Conservation (phyloP, 106 monocot genomes). For the Dendrobium huoshanense region DNA sequence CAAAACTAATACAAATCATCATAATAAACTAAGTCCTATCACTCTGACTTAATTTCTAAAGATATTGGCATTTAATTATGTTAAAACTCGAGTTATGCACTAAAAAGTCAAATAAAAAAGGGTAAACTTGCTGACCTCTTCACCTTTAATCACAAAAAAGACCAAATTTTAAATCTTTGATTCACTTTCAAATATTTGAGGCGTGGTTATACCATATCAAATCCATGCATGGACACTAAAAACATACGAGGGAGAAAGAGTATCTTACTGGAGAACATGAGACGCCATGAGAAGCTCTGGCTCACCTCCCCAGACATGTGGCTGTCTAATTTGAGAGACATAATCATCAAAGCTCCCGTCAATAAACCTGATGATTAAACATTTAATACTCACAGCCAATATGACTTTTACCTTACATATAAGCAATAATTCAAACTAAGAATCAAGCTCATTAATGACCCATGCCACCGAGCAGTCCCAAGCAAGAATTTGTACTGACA, state of each 20-base stretch:
- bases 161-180: not conserved
- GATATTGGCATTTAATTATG: not conserved
- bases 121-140: not conserved
- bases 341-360: conserved; percentile 93
- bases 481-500: not conserved
- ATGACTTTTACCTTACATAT: not conserved
- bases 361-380: conserved; percentile 57
- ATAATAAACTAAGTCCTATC: not conserved
- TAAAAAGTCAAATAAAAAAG: not conserved
- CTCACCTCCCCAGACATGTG: conserved; percentile 98
- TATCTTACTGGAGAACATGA: conserved; percentile 79
- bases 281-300: conserved; percentile 96
- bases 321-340: conserved; percentile 69
- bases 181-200: not conserved
- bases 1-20: too few relatives aligned
- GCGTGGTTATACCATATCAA: not conserved
- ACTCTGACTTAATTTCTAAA: not conserved
- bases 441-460: not conserved
- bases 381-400: not conserved
- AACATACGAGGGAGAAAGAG: not conserved
- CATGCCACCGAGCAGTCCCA: not conserved
- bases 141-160: not conserved
- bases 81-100: not conserved
- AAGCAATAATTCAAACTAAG: not conserved
- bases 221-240: not conserved